These are phyloP conservation scores for Chaetomiaceae sp. DNA, from an alignment of 2,329 filamentous ascomycete species.

Conservation along the genomic window DNA sequence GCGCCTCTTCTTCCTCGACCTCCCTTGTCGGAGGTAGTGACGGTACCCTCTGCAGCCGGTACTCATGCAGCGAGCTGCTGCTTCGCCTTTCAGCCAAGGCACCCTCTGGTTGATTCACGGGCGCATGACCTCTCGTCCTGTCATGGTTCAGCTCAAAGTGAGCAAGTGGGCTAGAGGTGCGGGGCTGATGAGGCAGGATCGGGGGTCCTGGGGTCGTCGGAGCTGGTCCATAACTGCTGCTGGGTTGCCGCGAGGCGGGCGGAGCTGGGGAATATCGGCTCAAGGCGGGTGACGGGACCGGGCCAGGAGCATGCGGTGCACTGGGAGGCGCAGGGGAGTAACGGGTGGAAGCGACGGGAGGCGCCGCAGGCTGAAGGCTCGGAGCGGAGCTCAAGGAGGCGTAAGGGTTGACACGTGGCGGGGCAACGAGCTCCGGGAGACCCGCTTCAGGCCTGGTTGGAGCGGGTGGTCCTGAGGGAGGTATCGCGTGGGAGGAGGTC, in stretches of 20 bases:
- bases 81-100: constrained; percentile 44
- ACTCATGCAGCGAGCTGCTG: constrained; percentile 51
- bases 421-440: constrained; percentile 46
- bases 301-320: constrained; percentile 37
- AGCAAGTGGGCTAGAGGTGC: constrained; percentile 62
- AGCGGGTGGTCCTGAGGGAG: constrained; percentile 26
- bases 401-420: constrained; percentile 51
- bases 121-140: constrained; percentile 31
- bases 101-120: constrained; percentile 36
- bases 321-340: constrained; percentile 60
- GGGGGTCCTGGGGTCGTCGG: constrained; percentile 39
- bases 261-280: constrained; percentile 54
- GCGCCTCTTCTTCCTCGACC: constrained; percentile 54
- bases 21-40: constrained; percentile 59
- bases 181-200: constrained; percentile 54
- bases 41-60: constrained; percentile 49
- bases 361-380: constrained; percentile 25
- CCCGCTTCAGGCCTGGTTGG: constrained; percentile 18
- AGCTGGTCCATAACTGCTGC: constrained; percentile 33
- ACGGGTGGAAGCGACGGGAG: constrained; percentile 36
- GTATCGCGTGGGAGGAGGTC: constrained; percentile 19
- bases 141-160: constrained; percentile 55
- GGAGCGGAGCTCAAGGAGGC: constrained; percentile 39
- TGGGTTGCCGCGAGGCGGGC: constrained; percentile 32
- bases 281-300: constrained; percentile 36